Conservation (phyloP, 345 rosid genomes). For the Limnanthes douglasii region DNA sequence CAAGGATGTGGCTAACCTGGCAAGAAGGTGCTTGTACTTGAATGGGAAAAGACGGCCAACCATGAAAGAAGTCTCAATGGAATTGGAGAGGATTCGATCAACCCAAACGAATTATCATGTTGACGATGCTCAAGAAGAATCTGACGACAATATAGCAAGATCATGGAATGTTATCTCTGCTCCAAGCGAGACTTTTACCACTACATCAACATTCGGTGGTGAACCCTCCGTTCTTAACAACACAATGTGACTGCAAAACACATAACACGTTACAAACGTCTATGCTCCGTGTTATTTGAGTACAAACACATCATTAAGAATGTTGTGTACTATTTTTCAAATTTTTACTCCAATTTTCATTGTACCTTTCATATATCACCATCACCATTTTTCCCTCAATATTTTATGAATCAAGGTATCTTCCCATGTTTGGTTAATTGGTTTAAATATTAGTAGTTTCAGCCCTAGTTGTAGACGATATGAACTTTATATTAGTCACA, state of each 20-base stretch:
- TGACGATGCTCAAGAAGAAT: conserved; percentile 1
- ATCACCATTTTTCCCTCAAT: too few species aligned
- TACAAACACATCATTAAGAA: too few species aligned
- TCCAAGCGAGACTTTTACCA: neutral
- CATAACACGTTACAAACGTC: too few species aligned
- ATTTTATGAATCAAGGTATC: too few species aligned
- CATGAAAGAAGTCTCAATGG: conserved; percentile 21
- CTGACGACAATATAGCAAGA: conserved; percentile 1
- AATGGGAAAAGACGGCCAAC: conserved; percentile 24
- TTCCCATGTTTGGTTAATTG: too few species aligned
- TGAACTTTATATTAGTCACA: too few species aligned
- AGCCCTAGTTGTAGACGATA: too few species aligned
- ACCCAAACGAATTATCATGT: neutral
- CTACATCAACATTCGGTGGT: conserved; percentile 4
- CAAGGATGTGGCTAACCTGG: conserved; percentile 14
- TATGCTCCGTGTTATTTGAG: too few species aligned
- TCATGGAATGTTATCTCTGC: conserved; percentile 1
- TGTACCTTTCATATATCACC: too few species aligned
- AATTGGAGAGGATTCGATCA: conserved; percentile 9
- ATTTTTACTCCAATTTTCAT: too few species aligned
- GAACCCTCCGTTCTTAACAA: conserved; percentile 8
- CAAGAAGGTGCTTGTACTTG: conserved; percentile 13
- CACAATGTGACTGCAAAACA: conserved; percentile 9
- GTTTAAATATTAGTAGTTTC: too few species aligned
- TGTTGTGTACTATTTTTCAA: too few species aligned